A percentile compares a stretch with the other conserved stretches of the same genome.
Evolutionary conservation across 805 yeast genomes (phyloP).

Genomic region (Yamadazyma laniorum): DNA sequence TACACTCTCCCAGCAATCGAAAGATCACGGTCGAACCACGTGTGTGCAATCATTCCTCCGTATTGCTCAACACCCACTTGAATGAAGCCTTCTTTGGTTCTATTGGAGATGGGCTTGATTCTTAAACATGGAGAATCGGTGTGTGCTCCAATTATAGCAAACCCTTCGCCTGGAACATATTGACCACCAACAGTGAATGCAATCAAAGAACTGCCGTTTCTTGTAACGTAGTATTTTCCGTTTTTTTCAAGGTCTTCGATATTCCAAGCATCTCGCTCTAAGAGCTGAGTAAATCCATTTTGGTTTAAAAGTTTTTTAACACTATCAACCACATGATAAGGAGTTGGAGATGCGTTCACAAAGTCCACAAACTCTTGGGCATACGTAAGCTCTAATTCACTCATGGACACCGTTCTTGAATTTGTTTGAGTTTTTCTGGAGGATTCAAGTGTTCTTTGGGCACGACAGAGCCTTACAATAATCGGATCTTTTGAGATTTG

Average conservation of each 20-base stretch:
- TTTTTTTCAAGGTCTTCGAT: conserved; percentile 43
- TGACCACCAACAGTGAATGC: conserved; percentile 80
- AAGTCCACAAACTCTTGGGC: conserved; percentile 70
- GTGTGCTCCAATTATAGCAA: conserved; percentile 92
- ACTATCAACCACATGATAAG: conserved; percentile 84
- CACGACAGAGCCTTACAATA: too few relatives aligned
- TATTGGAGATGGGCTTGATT: conserved; percentile 82
- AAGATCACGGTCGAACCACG: conserved; percentile 96
- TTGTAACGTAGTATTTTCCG: conserved; percentile 78
- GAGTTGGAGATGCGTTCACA: conserved; percentile 86
- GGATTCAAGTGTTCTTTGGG: too few relatives aligned
- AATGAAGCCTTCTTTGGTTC: conserved; percentile 66
- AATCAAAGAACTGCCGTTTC: conserved; percentile 85
- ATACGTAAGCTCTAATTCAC: too few relatives aligned
- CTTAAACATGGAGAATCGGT: conserved; percentile 91
- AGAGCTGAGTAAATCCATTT: conserved; percentile 72
- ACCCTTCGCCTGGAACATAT: conserved; percentile 75
- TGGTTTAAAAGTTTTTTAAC: conserved; percentile 52
- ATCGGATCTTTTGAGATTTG: too few relatives aligned
- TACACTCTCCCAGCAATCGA: conserved; percentile 90
- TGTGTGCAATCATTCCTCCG: conserved; percentile 95
- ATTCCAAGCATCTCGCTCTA: conserved; percentile 74
- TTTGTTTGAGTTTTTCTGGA: too few relatives aligned
- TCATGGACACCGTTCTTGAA: too few relatives aligned
- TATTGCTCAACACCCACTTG: conserved; percentile 93